Evolutionary conservation across 345 rosid genomes (phyloP).

Genomic region (Gossypium longicalyx): DNA sequence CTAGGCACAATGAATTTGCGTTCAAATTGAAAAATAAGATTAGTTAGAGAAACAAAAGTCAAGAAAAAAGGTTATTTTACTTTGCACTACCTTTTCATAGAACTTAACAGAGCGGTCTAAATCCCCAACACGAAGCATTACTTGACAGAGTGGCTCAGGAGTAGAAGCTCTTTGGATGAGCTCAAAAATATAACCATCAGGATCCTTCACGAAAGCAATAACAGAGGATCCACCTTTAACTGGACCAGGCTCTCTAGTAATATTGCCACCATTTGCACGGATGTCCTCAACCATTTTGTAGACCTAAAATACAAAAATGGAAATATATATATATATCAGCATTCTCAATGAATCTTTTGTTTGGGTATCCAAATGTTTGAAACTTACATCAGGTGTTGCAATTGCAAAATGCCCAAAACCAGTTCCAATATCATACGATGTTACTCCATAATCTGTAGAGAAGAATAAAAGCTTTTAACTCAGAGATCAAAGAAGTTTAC

Average conservation of each 20-base stretch:
- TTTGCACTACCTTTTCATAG: slow-evolving; percentile 69
- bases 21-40: not conserved
- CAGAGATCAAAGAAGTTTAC: not conserved
- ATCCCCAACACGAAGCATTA: slow-evolving; percentile 94
- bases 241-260: slow-evolving; percentile 89
- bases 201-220: slow-evolving; percentile 93
- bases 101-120: slow-evolving; percentile 75
- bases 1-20: not conserved
- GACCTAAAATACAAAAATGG: slow-evolving; percentile 37
- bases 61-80: not conserved
- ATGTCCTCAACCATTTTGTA: slow-evolving; percentile 68
- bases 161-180: slow-evolving; percentile 82
- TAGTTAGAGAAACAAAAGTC: not conserved
- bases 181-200: slow-evolving; percentile 88
- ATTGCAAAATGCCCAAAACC: slow-evolving; percentile 96
- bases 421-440: slow-evolving; percentile 86
- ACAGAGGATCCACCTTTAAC: slow-evolving; percentile 75
- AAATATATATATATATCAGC: slow-evolving; percentile 6
- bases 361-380: not conserved
- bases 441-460: slow-evolving; percentile 72
- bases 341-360: not conserved
- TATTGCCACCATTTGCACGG: slow-evolving; percentile 70
- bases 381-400: slow-evolving; percentile 75
- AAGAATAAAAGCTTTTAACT: slow-evolving; percentile 8
- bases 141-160: slow-evolving; percentile 93